Conservation (phyloP, 2,329 filamentous ascomycete species). For the Blastomyces emzantsi region DNA sequence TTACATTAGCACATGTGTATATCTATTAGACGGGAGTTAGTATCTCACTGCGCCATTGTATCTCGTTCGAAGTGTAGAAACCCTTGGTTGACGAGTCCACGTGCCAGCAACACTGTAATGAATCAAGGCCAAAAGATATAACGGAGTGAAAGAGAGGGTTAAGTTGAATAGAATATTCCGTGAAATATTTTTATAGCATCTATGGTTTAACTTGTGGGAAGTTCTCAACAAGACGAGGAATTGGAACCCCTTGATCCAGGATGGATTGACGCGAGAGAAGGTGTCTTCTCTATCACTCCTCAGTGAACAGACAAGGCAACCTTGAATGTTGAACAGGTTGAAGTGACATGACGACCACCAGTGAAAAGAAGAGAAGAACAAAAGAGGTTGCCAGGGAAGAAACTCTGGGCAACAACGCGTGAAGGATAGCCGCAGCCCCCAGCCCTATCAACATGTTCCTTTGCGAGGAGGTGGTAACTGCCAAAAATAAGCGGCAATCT, state of each 20-base stretch:
- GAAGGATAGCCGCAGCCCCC: background rate
- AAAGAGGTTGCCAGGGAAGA: constrained; percentile 1
- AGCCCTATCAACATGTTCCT: no score
- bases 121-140: background rate
- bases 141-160: background rate
- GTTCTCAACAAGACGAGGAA: background rate
- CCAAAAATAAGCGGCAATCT: background rate
- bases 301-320: background rate
- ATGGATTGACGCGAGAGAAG: background rate
- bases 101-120: background rate
- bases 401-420: background rate
- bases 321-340: background rate
- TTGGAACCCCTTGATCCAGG: background rate
- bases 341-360: background rate
- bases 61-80: background rate
- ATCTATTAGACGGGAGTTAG: background rate
- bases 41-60: constrained; percentile 12
- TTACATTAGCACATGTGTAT: constrained; percentile 8
- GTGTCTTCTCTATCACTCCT: background rate
- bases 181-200: background rate
- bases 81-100: background rate
- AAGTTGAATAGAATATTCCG: background rate
- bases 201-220: background rate
- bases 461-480: no score
- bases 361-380: background rate